phyloP scores from a whole-genome alignment of 1,284 basidiomycete species.

The Cerioporus squamosus region DNA sequence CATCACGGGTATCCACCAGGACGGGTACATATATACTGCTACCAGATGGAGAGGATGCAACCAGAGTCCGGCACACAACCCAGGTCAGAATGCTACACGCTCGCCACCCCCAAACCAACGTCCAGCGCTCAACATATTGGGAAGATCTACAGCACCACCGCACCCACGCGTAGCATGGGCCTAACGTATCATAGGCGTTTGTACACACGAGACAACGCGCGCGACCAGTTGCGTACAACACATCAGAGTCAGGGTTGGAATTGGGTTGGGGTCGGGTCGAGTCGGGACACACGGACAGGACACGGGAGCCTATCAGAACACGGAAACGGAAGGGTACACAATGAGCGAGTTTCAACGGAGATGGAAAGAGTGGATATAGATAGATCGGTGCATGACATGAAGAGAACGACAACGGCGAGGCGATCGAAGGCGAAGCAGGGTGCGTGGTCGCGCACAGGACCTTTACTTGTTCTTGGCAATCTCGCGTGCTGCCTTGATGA shows the following conservation, averaged over 20 bases:
- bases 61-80: slow-evolving; percentile 11
- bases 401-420: slow-evolving; percentile 6
- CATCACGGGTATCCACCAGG: slow-evolving; percentile 31
- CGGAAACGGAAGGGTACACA: slow-evolving; percentile 8
- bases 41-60: slow-evolving; percentile 18
- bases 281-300: not conserved
- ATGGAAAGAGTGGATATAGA: slow-evolving; percentile 26
- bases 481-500: slow-evolving; percentile 94
- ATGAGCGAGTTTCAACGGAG: slow-evolving; percentile 10
- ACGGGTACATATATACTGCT: slow-evolving; percentile 28
- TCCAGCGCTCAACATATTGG: not conserved
- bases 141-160: slow-evolving; percentile 11
- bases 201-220: slow-evolving; percentile 11
- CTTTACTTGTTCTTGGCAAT: slow-evolving; percentile 71
- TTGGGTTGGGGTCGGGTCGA: not conserved
- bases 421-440: not conserved
- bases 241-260: not conserved
- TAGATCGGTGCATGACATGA: slow-evolving; percentile 32
- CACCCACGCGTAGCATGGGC: not conserved
- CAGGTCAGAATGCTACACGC: not conserved
- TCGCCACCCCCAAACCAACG: not conserved
- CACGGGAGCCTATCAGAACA: slow-evolving; percentile 13
- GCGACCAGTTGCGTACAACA: slow-evolving; percentile 9
- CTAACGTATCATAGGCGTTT: slow-evolving; percentile 4
- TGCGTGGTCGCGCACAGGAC: not conserved